Base-by-base conservation (phyloP, 2,329 filamentous ascomycete genomes). In the Thermochaetoides dissita region DNA sequence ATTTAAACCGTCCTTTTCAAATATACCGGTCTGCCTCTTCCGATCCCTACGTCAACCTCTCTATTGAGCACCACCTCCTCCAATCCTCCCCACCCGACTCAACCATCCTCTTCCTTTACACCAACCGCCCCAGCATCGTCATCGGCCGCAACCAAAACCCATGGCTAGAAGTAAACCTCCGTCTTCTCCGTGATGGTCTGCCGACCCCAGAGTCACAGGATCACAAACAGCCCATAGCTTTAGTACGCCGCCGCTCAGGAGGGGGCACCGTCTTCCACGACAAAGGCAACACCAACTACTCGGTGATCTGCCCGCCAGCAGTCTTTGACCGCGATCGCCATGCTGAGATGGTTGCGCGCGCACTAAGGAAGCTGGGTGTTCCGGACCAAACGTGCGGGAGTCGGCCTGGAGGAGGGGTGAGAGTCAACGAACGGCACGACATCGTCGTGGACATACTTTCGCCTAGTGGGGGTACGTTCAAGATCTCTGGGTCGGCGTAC, bases 141-240 rank as follows among this genome's bases (percentile, higher is more conserved):
- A 81, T 98, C 51, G 91, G 91, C 36, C 79, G 91, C 46, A 98
- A 98, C 60, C 91, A 98, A 65, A 98, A 98, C 59, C 91, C 91
- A 41, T 98, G 89, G 91, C 71, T 85, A 7, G 91, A 98, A 65
- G 79, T 85, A 47, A 84, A 94, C 57, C 70, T 95, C 7, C 64
- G 64, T 34, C 67, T 76, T 1, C 65, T 94, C 7, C 54, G 55
- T 50, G 58, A 48, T 31, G 53, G 48, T 11, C 9, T 52, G 38
- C 42, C 52, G 2, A 30, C 35, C 8, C 11, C 30, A 12, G 3
- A 35, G 7, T 7, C 39, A n/a, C 46, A 43, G 1, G 49, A 44
- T 12, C 41, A 47, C 7, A 42, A 48, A 10, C 40, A 36, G 10
- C 32, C 52, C 38, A 61, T 76, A 33, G 53, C 69, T 44, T 76